A percentile compares a stretch with the other conserved stretches of the same genome.
These are phyloP conservation scores for Hanseniaspora clermontiae DNA, from an alignment of 805 yeast species.

Conservation along the genomic window DNA sequence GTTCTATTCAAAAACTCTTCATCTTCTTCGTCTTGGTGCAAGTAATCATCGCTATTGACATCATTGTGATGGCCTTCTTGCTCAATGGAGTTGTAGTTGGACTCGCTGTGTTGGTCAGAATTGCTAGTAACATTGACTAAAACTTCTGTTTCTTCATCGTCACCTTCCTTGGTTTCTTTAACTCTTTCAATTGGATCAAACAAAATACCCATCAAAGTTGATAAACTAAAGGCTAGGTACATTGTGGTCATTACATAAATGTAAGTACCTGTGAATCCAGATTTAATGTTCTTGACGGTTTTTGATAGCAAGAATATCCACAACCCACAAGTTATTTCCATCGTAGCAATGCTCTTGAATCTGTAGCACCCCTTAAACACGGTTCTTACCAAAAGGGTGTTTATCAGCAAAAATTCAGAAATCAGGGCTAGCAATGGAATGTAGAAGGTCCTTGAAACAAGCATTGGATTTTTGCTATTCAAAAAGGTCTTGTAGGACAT, in stretches of 20 bases:
- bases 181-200: conserved; percentile 21
- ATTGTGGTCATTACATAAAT: conserved; percentile 37
- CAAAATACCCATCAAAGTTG: conserved; percentile 41
- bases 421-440: conserved; percentile 40
- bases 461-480: conserved; percentile 33
- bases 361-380: conserved; percentile 11
- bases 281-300: conserved; percentile 37
- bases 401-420: conserved; percentile 38
- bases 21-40: conserved; percentile 2
- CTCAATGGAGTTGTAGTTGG: conserved; percentile 8
- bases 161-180: not conserved
- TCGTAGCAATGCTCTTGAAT: conserved; percentile 44
- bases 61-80: conserved; percentile 16
- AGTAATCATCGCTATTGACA: not conserved
- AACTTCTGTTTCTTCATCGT: conserved; percentile 4
- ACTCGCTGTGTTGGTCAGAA: not conserved
- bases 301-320: conserved; percentile 47
- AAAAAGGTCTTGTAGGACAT: conserved; percentile 31
- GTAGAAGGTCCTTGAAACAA: conserved; percentile 40
- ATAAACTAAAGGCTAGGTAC: conserved; percentile 36
- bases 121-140: conserved; percentile 8
- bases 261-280: conserved; percentile 38
- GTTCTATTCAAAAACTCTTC: not conserved
- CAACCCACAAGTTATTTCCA: conserved; percentile 41
- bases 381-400: conserved; percentile 40